phyloP scores from a whole-genome alignment of 805 yeast species.

The Ogataea chonburiensis region DNA sequence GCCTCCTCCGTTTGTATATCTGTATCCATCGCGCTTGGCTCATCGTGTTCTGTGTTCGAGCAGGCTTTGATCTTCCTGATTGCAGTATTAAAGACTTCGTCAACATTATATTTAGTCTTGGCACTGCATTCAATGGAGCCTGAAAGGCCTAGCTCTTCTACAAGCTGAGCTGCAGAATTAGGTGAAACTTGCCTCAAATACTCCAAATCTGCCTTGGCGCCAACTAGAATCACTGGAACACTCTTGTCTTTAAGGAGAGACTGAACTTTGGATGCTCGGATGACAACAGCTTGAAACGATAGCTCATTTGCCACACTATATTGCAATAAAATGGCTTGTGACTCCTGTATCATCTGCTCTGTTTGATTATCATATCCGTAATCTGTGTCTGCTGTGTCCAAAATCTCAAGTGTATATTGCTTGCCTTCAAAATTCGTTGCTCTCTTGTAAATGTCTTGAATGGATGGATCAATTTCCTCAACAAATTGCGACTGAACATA shows the following conservation, averaged over 20 bases:
- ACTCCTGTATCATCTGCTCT: conserved; percentile 23
- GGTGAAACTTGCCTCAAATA: conserved; percentile 70
- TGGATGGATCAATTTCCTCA: conserved; percentile 24
- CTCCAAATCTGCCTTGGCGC: conserved; percentile 75
- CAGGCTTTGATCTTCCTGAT: conserved; percentile 14
- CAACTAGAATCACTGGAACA: conserved; percentile 51
- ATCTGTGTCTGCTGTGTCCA: conserved; percentile 91
- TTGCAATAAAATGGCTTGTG: conserved; percentile 51
- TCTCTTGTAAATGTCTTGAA: conserved; percentile 31
- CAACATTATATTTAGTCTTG: conserved; percentile 70
- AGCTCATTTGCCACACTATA: conserved; percentile 50
- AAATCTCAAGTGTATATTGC: conserved; percentile 42
- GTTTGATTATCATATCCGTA: conserved; percentile 35
- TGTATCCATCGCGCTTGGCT: no score
- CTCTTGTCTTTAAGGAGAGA: conserved; percentile 49
- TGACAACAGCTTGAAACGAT: conserved; percentile 38
- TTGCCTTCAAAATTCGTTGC: conserved; percentile 36
- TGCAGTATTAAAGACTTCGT: conserved; percentile 61
- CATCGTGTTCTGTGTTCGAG: neutral
- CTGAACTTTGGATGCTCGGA: conserved; percentile 60
- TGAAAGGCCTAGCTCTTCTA: conserved; percentile 28
- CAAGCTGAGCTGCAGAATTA: conserved; percentile 31
- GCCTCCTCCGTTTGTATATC: neutral
- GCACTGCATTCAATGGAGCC: conserved; percentile 76
- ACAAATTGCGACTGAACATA: conserved; percentile 25